A percentile compares a stretch with the other conserved stretches of the same genome.
phyloP scores from a whole-genome alignment of 306 rosid genomes.

The Adenanthera pavonina region DNA sequence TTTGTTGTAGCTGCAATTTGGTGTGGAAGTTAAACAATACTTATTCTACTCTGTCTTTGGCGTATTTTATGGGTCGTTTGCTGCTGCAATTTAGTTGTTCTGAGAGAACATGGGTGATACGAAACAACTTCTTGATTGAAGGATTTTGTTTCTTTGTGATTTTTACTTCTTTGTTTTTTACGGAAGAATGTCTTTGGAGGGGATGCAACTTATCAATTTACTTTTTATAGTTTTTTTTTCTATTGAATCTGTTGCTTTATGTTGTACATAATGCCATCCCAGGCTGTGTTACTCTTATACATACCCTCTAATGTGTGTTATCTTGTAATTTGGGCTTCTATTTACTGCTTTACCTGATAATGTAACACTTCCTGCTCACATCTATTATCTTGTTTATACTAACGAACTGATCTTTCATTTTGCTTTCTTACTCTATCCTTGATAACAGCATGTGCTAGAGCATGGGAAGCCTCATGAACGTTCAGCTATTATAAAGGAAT shows the following conservation, averaged over 20 bases:
- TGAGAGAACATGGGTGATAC: background rate
- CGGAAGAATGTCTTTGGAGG: background rate
- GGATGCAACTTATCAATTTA: background rate
- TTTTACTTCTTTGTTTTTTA: background rate
- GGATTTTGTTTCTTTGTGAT: background rate
- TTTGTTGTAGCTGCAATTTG: background rate
- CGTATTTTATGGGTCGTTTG: background rate
- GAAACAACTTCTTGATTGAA: background rate
- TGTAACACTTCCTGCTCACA: background rate
- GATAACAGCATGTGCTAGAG: constrained; percentile 79
- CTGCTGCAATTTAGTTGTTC: background rate
- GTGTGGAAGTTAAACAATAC: background rate
- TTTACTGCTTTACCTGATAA: background rate
- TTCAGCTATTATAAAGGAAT: constrained; percentile 82
- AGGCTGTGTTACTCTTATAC: background rate
- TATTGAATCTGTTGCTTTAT: background rate
- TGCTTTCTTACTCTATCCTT: constrained; percentile 3
- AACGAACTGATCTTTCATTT: background rate
- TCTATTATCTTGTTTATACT: background rate
- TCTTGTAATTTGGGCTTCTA: background rate
- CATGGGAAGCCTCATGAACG: constrained; percentile 95
- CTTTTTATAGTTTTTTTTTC: background rate
- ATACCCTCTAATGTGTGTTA: background rate
- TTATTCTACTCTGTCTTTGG: background rate
- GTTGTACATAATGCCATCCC: background rate